These are phyloP conservation scores for Pseudogymnoascus verrucosus DNA, from an alignment of 2,329 filamentous ascomycete species.

Conservation along the genomic window DNA sequence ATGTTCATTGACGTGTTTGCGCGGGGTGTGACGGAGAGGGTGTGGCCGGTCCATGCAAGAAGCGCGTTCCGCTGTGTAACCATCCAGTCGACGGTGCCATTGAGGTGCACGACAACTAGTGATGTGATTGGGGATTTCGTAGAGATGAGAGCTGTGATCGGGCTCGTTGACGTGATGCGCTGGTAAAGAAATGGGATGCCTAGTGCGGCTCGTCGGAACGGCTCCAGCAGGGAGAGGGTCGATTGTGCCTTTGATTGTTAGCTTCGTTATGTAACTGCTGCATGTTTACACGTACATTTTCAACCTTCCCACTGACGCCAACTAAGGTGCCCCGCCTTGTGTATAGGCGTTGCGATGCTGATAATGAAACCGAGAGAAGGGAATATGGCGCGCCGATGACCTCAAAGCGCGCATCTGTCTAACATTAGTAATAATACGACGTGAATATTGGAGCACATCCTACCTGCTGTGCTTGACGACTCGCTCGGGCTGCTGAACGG, in stretches of 20 bases:
- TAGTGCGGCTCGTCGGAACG: conserved; percentile 68
- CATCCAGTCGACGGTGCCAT: conserved; percentile 95
- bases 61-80: conserved; percentile 78
- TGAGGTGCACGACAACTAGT: conserved; percentile 79
- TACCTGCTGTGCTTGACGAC: conserved; percentile 25
- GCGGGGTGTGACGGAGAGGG: conserved; percentile 65
- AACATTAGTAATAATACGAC: conserved; percentile 3
- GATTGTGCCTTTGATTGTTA: conserved; percentile 61
- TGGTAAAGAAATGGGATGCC: conserved; percentile 96
- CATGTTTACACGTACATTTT: conserved; percentile 56
- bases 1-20: conserved; percentile 68
- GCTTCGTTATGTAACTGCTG: neutral
- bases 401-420: conserved; percentile 83
- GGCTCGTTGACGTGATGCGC: conserved; percentile 75
- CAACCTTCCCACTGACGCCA: conserved; percentile 78
- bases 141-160: conserved; percentile 79
- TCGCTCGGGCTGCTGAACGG: conserved; percentile 44
- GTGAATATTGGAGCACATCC: neutral
- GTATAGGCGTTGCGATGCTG: conserved; percentile 87
- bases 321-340: conserved; percentile 87
- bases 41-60: conserved; percentile 94
- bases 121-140: conserved; percentile 81
- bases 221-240: conserved; percentile 78
- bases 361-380: conserved; percentile 84
- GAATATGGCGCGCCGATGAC: conserved; percentile 89